Conservation (phyloP, 2,329 filamentous ascomycete species). For the Curvularia eragrostidis region DNA sequence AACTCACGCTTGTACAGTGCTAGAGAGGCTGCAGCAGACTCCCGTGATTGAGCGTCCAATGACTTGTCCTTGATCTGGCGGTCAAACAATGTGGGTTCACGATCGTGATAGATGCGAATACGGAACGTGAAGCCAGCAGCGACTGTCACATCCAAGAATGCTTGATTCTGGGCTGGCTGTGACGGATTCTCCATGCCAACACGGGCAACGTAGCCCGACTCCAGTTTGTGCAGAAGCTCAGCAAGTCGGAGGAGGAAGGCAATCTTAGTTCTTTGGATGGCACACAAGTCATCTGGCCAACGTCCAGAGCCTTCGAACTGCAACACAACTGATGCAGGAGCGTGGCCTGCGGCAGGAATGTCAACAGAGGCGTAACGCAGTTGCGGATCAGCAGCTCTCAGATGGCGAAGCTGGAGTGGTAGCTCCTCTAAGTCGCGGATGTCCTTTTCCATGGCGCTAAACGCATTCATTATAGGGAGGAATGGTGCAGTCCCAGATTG, state of each 20-base stretch:
- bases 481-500: conserved; percentile 63
- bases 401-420: conserved; percentile 82
- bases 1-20: conserved; percentile 75
- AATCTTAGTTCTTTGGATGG: conserved; percentile 92
- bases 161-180: conserved; percentile 73
- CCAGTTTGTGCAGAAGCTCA: conserved; percentile 70
- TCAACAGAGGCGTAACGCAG: conserved; percentile 75
- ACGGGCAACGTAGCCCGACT: conserved; percentile 67
- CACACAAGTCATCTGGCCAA: conserved; percentile 90
- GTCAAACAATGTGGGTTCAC: conserved; percentile 81
- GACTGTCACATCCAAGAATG: conserved; percentile 82
- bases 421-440: conserved; percentile 80
- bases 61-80: conserved; percentile 78
- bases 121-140: conserved; percentile 77
- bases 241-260: conserved; percentile 81
- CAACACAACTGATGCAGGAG: conserved; percentile 77
- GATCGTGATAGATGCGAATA: conserved; percentile 85
- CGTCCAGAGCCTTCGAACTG: conserved; percentile 92
- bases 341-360: conserved; percentile 56
- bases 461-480: conserved; percentile 71
- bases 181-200: conserved; percentile 82
- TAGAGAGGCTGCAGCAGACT: conserved; percentile 73
- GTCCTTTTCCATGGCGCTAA: conserved; percentile 75
- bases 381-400: conserved; percentile 74
- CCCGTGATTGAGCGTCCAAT: conserved; percentile 68